These are phyloP conservation scores for Vaucheria bursata DNA, from an alignment of 352 stramenopile species.

Conservation along the genomic window DNA sequence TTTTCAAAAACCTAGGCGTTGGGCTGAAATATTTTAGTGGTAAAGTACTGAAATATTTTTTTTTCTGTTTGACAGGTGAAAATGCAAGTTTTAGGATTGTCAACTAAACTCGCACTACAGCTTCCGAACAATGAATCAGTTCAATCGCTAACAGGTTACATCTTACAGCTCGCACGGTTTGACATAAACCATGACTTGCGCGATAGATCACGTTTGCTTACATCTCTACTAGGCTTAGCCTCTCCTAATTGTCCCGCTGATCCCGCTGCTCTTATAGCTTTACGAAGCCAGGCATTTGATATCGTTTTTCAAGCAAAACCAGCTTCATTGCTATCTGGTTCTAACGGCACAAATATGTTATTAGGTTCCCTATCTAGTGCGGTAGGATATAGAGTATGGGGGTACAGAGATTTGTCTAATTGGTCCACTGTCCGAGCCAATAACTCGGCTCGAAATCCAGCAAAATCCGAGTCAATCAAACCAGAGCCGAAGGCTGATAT, in stretches of 20 bases:
- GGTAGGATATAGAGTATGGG: conserved; percentile 67
- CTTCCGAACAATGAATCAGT: conserved; percentile 57
- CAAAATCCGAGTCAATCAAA: conserved; percentile 46
- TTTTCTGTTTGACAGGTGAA: too few species aligned
- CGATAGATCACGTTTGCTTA: conserved; percentile 74
- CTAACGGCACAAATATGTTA: conserved; percentile 62
- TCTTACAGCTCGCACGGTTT: conserved; percentile 81
- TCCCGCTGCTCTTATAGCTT: conserved; percentile 31
- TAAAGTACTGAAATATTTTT: too few species aligned
- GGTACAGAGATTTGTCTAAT: conserved; percentile 63
- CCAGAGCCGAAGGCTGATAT: conserved; percentile 52
- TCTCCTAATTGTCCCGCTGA: conserved; percentile 39
- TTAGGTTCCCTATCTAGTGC: conserved; percentile 73
- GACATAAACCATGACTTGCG: conserved; percentile 82
- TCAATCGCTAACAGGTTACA: conserved; percentile 70
- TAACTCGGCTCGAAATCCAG: conserved; percentile 60
- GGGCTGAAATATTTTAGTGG: too few species aligned
- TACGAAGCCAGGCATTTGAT: conserved; percentile 46
- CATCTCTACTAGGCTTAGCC: conserved; percentile 50
- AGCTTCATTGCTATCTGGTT: conserved; percentile 3
- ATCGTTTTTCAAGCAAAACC: conserved; percentile 23
- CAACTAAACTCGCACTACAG: conserved; percentile 70
- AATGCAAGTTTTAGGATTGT: conserved; percentile 77
- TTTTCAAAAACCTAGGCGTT: too few species aligned
- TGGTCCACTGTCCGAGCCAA: conserved; percentile 66